Evolutionary conservation across 306 rosid genomes (phyloP).

Genomic region (Inga laurina): DNA sequence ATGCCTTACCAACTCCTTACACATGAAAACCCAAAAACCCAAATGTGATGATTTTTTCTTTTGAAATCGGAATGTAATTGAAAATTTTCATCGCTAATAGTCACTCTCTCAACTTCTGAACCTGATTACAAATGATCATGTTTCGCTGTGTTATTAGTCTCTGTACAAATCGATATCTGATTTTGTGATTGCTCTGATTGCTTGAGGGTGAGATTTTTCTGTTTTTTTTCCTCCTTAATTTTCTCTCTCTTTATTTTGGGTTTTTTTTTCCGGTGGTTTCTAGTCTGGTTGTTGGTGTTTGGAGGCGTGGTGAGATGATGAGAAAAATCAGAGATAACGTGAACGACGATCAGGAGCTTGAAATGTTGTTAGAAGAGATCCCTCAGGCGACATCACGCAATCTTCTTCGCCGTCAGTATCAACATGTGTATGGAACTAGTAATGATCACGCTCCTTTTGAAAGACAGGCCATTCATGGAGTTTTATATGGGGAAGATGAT

Average conservation of each 20-base stretch:
- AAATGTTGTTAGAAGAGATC: conserved; percentile 8
- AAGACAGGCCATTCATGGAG: neutral
- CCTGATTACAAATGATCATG: conserved; percentile 12
- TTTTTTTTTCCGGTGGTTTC: neutral
- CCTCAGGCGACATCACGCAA: conserved; percentile 1
- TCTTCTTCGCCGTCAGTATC: neutral
- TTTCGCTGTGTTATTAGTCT: conserved; percentile 1
- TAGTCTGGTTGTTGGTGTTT: conserved; percentile 13
- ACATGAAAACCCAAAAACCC: conserved; percentile 28
- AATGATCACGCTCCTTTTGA: neutral
- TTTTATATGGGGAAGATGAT: neutral
- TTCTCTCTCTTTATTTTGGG: neutral
- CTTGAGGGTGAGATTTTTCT: neutral
- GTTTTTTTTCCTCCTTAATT: neutral
- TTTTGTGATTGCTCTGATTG: conserved; percentile 11
- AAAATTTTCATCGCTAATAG: conserved; percentile 4
- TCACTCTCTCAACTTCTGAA: conserved; percentile 6
- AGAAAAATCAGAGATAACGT: neutral
- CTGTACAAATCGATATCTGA: conserved; percentile 14
- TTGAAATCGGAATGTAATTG: conserved; percentile 3
- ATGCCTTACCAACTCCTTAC: conserved; percentile 53
- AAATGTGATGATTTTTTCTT: conserved; percentile 3
- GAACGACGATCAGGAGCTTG: conserved; percentile 8
- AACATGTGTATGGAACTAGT: neutral
- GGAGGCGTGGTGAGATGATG: conserved; percentile 4